These are phyloP conservation scores for Globisporangium nagaii DNA, from an alignment of 352 stramenopile genomes.

Conservation along the genomic window DNA sequence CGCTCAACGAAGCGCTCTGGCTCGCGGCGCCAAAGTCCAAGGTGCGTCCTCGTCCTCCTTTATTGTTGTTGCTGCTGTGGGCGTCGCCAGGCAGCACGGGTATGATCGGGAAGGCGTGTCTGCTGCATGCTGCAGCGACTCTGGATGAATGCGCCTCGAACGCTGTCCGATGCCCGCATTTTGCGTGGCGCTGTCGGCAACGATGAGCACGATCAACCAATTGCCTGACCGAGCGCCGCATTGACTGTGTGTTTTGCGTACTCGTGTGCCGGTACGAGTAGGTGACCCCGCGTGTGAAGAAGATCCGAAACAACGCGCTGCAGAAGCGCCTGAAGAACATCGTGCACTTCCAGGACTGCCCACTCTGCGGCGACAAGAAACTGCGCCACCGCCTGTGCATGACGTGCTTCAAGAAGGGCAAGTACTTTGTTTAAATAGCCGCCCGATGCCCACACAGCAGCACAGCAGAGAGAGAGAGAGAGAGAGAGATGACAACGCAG, in stretches of 20 bases:
- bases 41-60: slow-evolving; percentile 22
- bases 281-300: slow-evolving; percentile 83
- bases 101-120: too few relatives aligned
- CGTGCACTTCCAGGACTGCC: slow-evolving; percentile 85
- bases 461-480: not conserved
- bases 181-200: too few relatives aligned
- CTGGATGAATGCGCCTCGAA: too few relatives aligned
- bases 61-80: not conserved
- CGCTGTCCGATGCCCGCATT: too few relatives aligned
- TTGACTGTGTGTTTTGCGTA: not conserved
- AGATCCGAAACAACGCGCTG: slow-evolving; percentile 84
- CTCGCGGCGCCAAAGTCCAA: slow-evolving; percentile 84
- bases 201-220: too few relatives aligned
- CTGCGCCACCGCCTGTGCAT: slow-evolving; percentile 86
- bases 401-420: slow-evolving; percentile 90
- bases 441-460: not conserved
- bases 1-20: slow-evolving; percentile 73
- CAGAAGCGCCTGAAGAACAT: slow-evolving; percentile 89
- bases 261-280: slow-evolving; percentile 15
- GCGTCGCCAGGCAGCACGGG: too few relatives aligned
- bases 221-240: not conserved
- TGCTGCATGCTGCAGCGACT: too few relatives aligned
- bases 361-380: slow-evolving; percentile 84
- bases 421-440: slow-evolving; percentile 77
- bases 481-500: not conserved